Evolutionary conservation across 2,329 filamentous ascomycete genomes (phyloP), one percentile per base, ranked within the genome.

Genomic region (Alternaria sp.): DNA sequence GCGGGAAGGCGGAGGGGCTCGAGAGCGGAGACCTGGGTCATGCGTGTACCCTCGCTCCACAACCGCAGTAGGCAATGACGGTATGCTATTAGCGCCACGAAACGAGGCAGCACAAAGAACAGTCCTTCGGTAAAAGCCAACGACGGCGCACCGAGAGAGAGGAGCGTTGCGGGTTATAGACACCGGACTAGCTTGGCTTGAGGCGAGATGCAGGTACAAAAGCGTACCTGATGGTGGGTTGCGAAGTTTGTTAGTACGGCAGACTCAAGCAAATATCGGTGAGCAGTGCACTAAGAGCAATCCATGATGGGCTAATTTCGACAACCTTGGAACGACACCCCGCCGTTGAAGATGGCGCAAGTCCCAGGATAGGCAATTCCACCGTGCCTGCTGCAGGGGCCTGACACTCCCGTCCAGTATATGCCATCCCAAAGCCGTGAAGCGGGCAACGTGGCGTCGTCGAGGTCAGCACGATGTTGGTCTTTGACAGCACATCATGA

Each of bases 1-100:
- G 70, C 69, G 71, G 71, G 68, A 71, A 65, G 63, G 67, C 52
- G 65, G 71, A 72, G 69, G 71, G 71, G 71, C 54, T 68, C 62
- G 68, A 62, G 69, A 66, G 67, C 67, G 59, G 66, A 71, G 61
- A 62, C 60, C 50, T 64, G 57, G 72, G 76, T 78, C 76, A 79
- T 78, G 76, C 74, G 75, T 68, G 64, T 66, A 58, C 67, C 56
- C 68, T 73, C 67, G 74, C 68, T 75, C 72, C 74, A 76, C 74
- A 67, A 64, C 59, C 65, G 68, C 58, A 62, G 69, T 66, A 62
- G 64, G 67, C 61, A 73, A 65, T 57, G 69, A 69, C 71, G 71
- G 74, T 75, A 74, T 72, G 72, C 67, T 63, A 70, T 67, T 71
- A 73, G 72, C 67, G 68, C 63, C 60, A 64, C 68, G 43, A 64